A percentile compares a stretch with the other conserved stretches of the same genome.
These are phyloP conservation scores for Neurospora pannonica DNA, from an alignment of 495 filamentous ascomycete species.

Conservation along the genomic window DNA sequence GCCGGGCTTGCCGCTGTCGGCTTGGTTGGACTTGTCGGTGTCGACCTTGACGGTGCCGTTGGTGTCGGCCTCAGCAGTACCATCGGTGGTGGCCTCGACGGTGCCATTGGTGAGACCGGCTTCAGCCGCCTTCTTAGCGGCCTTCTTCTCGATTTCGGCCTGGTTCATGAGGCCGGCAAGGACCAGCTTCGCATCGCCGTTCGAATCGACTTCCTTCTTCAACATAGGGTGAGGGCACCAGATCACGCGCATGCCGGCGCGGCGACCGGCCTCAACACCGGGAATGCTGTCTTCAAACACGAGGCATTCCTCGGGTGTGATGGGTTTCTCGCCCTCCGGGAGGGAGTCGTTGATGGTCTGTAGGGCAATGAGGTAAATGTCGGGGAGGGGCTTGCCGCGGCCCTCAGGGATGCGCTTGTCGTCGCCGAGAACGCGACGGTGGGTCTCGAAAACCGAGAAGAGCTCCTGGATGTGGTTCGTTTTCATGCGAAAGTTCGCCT, in stretches of 20 bases:
- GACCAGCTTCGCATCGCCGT: constrained; percentile 68
- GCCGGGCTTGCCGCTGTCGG: constrained; percentile 42
- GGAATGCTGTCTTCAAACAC: constrained; percentile 95
- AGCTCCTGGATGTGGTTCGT: constrained; percentile 61
- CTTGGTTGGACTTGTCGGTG: constrained; percentile 55
- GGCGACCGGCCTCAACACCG: constrained; percentile 80
- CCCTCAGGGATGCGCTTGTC: constrained; percentile 71
- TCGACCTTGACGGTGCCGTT: constrained; percentile 26
- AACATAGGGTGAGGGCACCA: constrained; percentile 87
- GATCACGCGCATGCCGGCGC: constrained; percentile 90
- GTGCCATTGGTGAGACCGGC: constrained; percentile 45
- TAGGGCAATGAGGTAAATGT: constrained; percentile 88
- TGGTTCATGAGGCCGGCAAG: constrained; percentile 73
- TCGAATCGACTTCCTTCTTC: constrained; percentile 51
- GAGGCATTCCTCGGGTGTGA: constrained; percentile 78
- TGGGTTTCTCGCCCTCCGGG: constrained; percentile 51
- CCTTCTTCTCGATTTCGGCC: constrained; percentile 46
- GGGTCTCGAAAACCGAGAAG: constrained; percentile 60
- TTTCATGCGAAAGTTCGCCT: constrained; percentile 68
- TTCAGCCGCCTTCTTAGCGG: constrained; percentile 52
- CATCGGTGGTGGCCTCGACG: constrained; percentile 27
- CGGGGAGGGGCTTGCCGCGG: constrained; percentile 83
- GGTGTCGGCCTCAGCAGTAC: constrained; percentile 32
- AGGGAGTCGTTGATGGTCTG: constrained; percentile 71
- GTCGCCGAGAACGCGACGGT: constrained; percentile 73